phyloP scores from a whole-genome alignment of 768 basidiomycete genomes.

The Crepidotus variabilis region DNA sequence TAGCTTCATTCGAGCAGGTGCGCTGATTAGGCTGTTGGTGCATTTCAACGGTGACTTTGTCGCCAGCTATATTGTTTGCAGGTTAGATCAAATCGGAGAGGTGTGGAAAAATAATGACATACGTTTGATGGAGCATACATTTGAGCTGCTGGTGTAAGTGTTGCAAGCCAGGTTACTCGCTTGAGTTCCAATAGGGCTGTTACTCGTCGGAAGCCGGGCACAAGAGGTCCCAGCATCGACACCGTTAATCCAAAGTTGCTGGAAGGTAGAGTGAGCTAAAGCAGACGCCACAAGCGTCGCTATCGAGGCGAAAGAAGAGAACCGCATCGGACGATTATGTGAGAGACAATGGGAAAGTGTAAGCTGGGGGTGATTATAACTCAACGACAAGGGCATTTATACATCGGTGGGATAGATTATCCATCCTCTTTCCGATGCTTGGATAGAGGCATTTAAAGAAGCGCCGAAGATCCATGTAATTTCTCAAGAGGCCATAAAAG shows the following conservation, averaged over 20 bases:
- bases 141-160: constrained; percentile 26
- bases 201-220: constrained; percentile 40
- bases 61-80: constrained; percentile 32
- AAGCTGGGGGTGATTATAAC: no score
- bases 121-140: constrained; percentile 41
- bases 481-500: no score
- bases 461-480: no score
- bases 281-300: constrained; percentile 34
- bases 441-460: no score
- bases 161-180: constrained; percentile 49
- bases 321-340: constrained; percentile 20
- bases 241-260: constrained; percentile 49
- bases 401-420: no score
- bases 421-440: no score
- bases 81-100: background rate
- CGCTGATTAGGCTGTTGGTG: constrained; percentile 47
- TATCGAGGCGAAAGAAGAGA: constrained; percentile 20
- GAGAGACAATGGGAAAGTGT: no score
- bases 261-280: constrained; percentile 52
- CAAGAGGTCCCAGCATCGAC: constrained; percentile 45
- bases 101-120: constrained; percentile 7
- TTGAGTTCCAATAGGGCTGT: constrained; percentile 38
- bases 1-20: constrained; percentile 42
- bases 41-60: constrained; percentile 48
- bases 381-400: no score